Evolutionary conservation across 108 stramenopile genomes (phyloP), one percentile per base, ranked within the genome.

Genomic region (Epithemia pelagica): DNA sequence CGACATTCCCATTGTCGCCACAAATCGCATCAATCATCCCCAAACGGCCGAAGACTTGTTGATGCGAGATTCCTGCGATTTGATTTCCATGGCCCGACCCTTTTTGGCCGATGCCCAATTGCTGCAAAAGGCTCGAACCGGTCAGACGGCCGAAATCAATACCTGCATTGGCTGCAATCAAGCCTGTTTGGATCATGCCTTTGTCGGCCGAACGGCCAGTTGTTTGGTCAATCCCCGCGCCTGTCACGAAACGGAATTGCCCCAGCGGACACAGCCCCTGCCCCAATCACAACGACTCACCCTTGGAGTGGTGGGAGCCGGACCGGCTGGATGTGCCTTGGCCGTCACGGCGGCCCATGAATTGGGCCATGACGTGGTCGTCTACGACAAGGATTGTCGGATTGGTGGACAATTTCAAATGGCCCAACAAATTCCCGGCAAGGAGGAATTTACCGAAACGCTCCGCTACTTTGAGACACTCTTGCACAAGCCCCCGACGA

Each of bases 141-240:
- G 88, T 32, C 57, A 78, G 57, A 85, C 72, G 20, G 67, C 82
- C 23, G 89, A 88, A 28, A 98, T 98, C 70, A 99, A 99, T 79
- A 99, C 98, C 30, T 99, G 98, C 78, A 99, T 99, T 68, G 98
- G 72, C 0, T 99, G 98, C 73, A 99, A 99, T 79, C 98, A 99
- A 74, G 98, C 98, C 3, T 99, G 98, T 78, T 77, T 99, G 55
- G 98, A 99, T 82, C 98, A 99, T 78, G 95, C 90, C 68, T 99
- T 99, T 81, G 78, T 94, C 64, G 94, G 84, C 24, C 96, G 95
- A 74, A 93, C 88, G 28, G 96, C 96, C 20, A 88, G 86, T 30
- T 99, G 98, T 71, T 82, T 99, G 33, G 98, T 99, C 58, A 99
- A 99, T 74, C 98, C 98, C 3, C 71, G 67, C 15, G 96, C 98